phyloP scores from a whole-genome alignment of 495 filamentous ascomycete genomes.

The Oidiodendron maius region DNA sequence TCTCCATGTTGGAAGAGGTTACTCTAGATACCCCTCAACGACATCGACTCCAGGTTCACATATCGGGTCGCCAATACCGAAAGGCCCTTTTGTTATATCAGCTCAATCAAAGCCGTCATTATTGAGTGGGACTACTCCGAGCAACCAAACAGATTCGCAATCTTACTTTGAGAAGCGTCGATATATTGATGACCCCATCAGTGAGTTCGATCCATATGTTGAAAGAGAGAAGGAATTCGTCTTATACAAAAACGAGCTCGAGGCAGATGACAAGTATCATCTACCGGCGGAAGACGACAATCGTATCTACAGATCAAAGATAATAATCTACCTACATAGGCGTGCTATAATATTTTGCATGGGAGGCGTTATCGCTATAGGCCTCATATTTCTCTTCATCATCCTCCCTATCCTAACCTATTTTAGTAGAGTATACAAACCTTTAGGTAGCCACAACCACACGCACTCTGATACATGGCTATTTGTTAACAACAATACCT shows the following conservation, averaged over 20 bases:
- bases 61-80: background rate
- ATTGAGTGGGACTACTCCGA: constrained; percentile 19
- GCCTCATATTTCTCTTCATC: constrained; percentile 39
- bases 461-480: constrained; percentile 23
- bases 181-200: constrained; percentile 36
- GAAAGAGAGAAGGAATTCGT: constrained; percentile 30
- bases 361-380: constrained; percentile 36
- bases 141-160: constrained; percentile 18
- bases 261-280: constrained; percentile 44
- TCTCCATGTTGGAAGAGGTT: constrained; percentile 38
- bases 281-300: constrained; percentile 42
- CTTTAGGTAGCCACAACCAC: constrained; percentile 13
- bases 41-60: background rate
- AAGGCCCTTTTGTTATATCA: background rate
- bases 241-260: constrained; percentile 35
- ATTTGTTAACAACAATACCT: constrained; percentile 27
- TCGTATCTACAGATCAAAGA: constrained; percentile 29
- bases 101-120: constrained; percentile 15
- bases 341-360: constrained; percentile 32
- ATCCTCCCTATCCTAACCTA: constrained; percentile 38
- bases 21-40: constrained; percentile 35
- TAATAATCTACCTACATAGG: constrained; percentile 33
- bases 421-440: constrained; percentile 18
- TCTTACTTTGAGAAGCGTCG: constrained; percentile 23
- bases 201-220: constrained; percentile 24